Conservation (phyloP, 202 grass and related monocot species). For the Alloteropsis angusta region DNA sequence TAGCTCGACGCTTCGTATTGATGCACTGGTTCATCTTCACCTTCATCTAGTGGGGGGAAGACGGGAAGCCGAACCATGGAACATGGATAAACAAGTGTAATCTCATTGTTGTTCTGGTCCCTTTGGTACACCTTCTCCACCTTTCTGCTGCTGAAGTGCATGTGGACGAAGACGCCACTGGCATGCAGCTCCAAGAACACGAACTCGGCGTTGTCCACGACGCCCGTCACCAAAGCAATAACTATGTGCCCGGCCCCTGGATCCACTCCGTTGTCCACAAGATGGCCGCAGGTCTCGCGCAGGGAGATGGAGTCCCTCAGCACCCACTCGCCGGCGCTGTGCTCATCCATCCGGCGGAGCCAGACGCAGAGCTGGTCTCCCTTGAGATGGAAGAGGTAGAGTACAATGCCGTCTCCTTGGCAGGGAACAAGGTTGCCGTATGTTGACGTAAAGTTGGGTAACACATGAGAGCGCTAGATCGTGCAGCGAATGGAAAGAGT, state of each 20-base stretch:
- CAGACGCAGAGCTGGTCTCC: not conserved
- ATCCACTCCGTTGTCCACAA: not conserved
- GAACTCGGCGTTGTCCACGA: not conserved
- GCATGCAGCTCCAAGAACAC: not conserved
- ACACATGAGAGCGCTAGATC: no score
- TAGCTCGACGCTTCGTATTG: not conserved
- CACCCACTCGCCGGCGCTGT: not conserved
- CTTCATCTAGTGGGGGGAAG: not conserved
- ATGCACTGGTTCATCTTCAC: not conserved
- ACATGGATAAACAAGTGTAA: not conserved
- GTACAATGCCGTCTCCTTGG: not conserved
- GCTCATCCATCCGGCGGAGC: not conserved
- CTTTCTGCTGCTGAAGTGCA: not conserved
- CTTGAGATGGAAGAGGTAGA: not conserved
- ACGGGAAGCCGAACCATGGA: not conserved
- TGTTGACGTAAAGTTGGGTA: no score
- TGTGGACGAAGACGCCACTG: not conserved
- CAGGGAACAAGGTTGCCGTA: not conserved
- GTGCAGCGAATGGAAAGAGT: no score
- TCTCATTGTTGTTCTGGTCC: not conserved
- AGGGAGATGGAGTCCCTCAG: not conserved
- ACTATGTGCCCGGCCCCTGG: not conserved
- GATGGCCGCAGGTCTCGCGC: not conserved
- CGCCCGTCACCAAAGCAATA: not conserved
- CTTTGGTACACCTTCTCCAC: conserved; percentile 3